Percentiles rank a stretch among this genome's conserved stretches.
These are phyloP conservation scores for Mucor mucedo DNA, from an alignment of 371 early-diverging fungal species.

Conservation along the genomic window DNA sequence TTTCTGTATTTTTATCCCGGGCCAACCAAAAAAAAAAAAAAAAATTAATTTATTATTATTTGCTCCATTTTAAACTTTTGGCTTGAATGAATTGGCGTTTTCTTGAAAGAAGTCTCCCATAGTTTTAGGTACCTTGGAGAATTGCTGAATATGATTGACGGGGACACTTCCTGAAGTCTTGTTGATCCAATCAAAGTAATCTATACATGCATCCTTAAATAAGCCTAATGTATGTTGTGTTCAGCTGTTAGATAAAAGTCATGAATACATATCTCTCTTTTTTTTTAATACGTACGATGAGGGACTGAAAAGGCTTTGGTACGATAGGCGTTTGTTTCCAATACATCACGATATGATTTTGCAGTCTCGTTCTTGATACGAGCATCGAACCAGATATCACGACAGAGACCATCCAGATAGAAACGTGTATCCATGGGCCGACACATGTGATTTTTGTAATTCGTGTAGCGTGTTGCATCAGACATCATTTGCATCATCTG, in stretches of 20 bases:
- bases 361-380: constrained; percentile 43
- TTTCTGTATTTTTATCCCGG: background rate
- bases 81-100: constrained; percentile 47
- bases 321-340: constrained; percentile 24
- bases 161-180: constrained; percentile 38
- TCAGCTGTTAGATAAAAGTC: background rate
- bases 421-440: constrained; percentile 44
- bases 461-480: constrained; percentile 30
- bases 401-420: constrained; percentile 34
- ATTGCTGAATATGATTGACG: constrained; percentile 29
- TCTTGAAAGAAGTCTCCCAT: constrained; percentile 40
- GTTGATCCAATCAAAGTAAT: constrained; percentile 52
- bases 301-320: constrained; percentile 34
- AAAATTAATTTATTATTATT: background rate
- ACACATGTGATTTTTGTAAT: constrained; percentile 23
- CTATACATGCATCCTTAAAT: constrained; percentile 37
- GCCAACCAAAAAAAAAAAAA: background rate
- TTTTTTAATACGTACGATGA: constrained; percentile 33
- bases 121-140: constrained; percentile 29
- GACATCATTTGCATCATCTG: constrained; percentile 29
- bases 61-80: constrained; percentile 34
- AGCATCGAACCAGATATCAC: constrained; percentile 51
- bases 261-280: no score
- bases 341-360: constrained; percentile 29
- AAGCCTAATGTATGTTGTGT: constrained; percentile 20